A percentile compares a stretch with the other conserved stretches of the same genome.
phyloP scores from a whole-genome alignment of 1,139 yeast genomes.

The Zygotorulaspora mrakii region DNA sequence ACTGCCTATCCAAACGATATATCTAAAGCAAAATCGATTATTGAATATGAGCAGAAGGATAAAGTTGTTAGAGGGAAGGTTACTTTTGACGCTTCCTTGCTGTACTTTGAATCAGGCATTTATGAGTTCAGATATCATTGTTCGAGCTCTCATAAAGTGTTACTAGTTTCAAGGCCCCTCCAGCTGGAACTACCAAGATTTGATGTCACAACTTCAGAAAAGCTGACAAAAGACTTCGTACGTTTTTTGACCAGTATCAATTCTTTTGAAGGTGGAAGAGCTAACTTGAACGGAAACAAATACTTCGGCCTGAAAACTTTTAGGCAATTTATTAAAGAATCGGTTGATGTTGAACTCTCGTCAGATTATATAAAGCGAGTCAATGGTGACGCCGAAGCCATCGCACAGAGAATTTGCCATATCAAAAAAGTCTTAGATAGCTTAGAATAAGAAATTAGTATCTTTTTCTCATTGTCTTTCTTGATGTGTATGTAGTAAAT shows the following conservation, averaged over 20 bases:
- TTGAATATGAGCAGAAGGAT: slow-evolving; percentile 31
- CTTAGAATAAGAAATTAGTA: slow-evolving; percentile 21
- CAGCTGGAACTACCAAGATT: slow-evolving; percentile 50
- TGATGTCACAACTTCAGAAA: slow-evolving; percentile 38
- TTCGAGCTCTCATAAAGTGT: slow-evolving; percentile 66
- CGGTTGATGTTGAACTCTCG: slow-evolving; percentile 38
- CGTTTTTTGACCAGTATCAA: slow-evolving; percentile 27
- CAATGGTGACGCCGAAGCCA: slow-evolving; percentile 34
- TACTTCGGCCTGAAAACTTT: slow-evolving; percentile 26
- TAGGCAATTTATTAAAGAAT: slow-evolving; percentile 30
- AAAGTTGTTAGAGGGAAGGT: slow-evolving; percentile 47
- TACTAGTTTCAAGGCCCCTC: slow-evolving; percentile 66
- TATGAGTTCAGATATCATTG: slow-evolving; percentile 77
- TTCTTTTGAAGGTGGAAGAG: slow-evolving; percentile 18
- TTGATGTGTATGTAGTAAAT: no score
- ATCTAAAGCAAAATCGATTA: slow-evolving; percentile 22
- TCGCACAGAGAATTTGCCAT: slow-evolving; percentile 34
- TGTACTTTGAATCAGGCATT: slow-evolving; percentile 68
- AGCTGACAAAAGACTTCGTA: slow-evolving; percentile 21
- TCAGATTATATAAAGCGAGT: slow-evolving; percentile 36
- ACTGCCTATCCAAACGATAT: slow-evolving; percentile 28
- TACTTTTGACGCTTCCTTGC: slow-evolving; percentile 47
- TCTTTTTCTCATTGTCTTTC: no score
- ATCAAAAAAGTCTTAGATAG: slow-evolving; percentile 37
- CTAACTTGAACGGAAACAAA: slow-evolving; percentile 23